These are phyloP conservation scores for Oryza rufipogon DNA, from an alignment of 176 grass and related monocot genomes.

Conservation along the genomic window DNA sequence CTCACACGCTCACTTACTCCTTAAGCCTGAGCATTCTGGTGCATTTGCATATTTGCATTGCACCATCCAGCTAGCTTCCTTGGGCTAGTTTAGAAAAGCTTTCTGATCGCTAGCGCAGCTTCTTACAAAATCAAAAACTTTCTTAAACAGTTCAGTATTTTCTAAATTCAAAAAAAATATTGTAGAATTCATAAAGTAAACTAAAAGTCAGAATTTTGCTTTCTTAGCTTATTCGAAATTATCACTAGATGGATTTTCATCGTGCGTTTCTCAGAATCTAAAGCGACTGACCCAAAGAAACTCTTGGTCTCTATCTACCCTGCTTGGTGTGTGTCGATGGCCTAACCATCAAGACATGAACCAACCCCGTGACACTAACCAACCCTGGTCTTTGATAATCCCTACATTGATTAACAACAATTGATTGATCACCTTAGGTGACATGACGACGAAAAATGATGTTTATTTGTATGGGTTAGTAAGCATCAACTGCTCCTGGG, in stretches of 20 bases:
- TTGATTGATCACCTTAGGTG: not conserved
- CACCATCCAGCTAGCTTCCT: conserved; percentile 30
- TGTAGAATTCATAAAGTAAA: no score
- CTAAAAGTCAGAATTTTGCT: no score
- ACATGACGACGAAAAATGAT: not conserved
- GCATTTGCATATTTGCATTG: not conserved
- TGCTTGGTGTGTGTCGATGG: not conserved
- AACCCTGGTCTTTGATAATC: conserved; percentile 32
- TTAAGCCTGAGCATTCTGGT: not conserved
- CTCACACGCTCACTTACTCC: conserved; percentile 1
- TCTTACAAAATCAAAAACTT: no score
- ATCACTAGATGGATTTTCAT: no score
- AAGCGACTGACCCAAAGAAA: no score
- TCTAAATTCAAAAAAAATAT: no score
- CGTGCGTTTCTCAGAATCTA: no score
- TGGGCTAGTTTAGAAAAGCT: no score
- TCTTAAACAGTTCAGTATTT: no score
- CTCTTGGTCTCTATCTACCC: conserved; percentile 1
- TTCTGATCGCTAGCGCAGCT: no score
- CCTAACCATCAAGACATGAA: conserved; percentile 22
- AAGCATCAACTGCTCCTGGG: not conserved
- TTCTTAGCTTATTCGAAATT: no score
- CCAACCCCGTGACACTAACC: conserved; percentile 40
- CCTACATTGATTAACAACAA: not conserved
- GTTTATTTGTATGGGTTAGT: not conserved